Evolutionary conservation across 257 asterid species (phyloP).

Genomic region (Cinchona pubescens): DNA sequence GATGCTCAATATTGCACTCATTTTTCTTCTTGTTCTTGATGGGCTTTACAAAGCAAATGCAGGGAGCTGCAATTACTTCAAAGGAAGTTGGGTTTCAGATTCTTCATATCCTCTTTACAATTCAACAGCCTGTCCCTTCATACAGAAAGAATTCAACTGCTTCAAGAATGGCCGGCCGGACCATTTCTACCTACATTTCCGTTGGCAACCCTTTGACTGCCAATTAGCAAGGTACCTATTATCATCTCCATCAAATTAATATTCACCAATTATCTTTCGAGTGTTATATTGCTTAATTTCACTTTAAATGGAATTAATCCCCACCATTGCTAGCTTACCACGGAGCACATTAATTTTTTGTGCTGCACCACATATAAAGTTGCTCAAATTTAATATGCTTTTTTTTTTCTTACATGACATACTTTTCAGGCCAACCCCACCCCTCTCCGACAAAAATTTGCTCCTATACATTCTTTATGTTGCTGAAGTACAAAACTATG

Average conservation of each 20-base stretch:
- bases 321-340: neutral
- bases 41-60: neutral
- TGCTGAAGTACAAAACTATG: too few relatives aligned
- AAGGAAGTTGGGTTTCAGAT: constrained; percentile 22
- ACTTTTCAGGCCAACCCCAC: too few relatives aligned
- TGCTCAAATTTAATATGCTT: neutral
- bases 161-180: constrained; percentile 22
- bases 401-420: too few relatives aligned
- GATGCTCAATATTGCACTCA: neutral
- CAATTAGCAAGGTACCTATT: constrained; percentile 15
- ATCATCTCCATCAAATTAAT: too few relatives aligned
- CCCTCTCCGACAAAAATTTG: too few relatives aligned
- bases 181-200: constrained; percentile 3
- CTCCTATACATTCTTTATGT: too few relatives aligned
- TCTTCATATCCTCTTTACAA: constrained; percentile 19
- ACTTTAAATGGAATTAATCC: neutral
- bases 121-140: constrained; percentile 15
- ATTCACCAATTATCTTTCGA: neutral
- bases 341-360: neutral
- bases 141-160: constrained; percentile 21
- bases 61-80: constrained; percentile 13
- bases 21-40: neutral
- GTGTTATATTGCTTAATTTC: neutral
- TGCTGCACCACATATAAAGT: neutral
- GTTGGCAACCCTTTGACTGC: constrained; percentile 24